These are phyloP conservation scores for Sesbania bispinosa DNA, from an alignment of 306 rosid species.

Conservation along the genomic window DNA sequence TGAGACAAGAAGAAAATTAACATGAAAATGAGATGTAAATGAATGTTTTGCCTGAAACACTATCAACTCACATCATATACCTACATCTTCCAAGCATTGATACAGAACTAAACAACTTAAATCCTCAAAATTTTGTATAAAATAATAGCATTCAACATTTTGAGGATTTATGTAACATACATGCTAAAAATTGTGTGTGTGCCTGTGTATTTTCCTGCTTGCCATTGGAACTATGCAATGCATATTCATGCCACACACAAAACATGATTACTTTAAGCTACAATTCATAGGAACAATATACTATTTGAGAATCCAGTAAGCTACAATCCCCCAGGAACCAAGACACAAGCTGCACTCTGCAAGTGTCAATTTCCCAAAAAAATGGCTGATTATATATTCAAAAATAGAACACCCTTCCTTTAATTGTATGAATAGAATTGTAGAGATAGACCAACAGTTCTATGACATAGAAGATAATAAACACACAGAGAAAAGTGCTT, in stretches of 20 bases:
- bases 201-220: neutral
- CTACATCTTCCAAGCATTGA: neutral
- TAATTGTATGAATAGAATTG: slow-evolving; percentile 10
- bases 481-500: slow-evolving; percentile 13
- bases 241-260: neutral
- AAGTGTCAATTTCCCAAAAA: slow-evolving; percentile 24
- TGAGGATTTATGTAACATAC: neutral
- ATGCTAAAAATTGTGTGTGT: neutral
- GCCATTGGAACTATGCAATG: neutral
- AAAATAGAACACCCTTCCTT: slow-evolving; percentile 21
- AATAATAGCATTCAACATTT: neutral
- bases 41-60: neutral
- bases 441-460: slow-evolving; percentile 15
- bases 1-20: neutral
- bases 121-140: neutral
- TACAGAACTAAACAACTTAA: neutral
- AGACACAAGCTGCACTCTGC: slow-evolving; percentile 87
- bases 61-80: neutral
- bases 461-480: slow-evolving; percentile 3
- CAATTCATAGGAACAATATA: slow-evolving; percentile 9
- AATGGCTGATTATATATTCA: slow-evolving; percentile 12
- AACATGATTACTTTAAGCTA: neutral
- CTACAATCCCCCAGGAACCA: slow-evolving; percentile 99
- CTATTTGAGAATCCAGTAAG: neutral
- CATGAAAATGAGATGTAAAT: neutral